Evolutionary conservation across 2,329 filamentous ascomycete species (phyloP), one percentile per base, ranked within the genome.

Genomic region (Graphiopsis chlorocephala): DNA sequence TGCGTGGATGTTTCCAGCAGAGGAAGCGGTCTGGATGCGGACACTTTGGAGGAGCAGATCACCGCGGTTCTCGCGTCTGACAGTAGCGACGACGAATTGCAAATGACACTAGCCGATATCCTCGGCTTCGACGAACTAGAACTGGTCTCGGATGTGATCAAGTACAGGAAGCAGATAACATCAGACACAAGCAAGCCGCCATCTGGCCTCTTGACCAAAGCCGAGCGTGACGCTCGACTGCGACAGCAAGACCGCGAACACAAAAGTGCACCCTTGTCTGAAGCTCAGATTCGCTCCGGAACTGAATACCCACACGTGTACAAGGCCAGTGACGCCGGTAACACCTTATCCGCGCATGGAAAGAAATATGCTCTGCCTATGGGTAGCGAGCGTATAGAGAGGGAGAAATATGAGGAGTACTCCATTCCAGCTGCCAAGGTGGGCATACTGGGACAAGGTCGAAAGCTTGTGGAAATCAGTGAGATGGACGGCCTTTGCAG

Each of bases 111-210:
- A 38, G 92, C 91, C 0, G 95, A 99, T 71, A 86, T 97, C 50
- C 83, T 99, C 66, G 95, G 96, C 0, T 98, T 94, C 72, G 93
- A 95, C 71, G 92, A 98, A 73, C 82, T 99, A 20, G 94, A 99
- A 69, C 88, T 99, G 72, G 90, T 98, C 61, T 93, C 93, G 67
- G 92, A 97, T 68, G 81, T 98, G n/a, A 89, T 98, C 61, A 85
- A 88, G 2, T 88, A 94, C 75, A 87, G 93, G 61, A 81, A 85
- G 60, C 86, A 91, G 53, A 86, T 98, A 52, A 76, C 88, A 12
- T 71, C 72, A 23, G 72, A 76, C 6, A 62, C 74, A 28, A 72
- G 70, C 66, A 73, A 74, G 57, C 75, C 73, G 10, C 74, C 76
- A 64, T 47, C 74, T 82, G 70, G 83, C 3, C 82, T 98, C 4